phyloP scores from a whole-genome alignment of 2,329 filamentous ascomycete genomes.

The Aureobasidium sp. region DNA sequence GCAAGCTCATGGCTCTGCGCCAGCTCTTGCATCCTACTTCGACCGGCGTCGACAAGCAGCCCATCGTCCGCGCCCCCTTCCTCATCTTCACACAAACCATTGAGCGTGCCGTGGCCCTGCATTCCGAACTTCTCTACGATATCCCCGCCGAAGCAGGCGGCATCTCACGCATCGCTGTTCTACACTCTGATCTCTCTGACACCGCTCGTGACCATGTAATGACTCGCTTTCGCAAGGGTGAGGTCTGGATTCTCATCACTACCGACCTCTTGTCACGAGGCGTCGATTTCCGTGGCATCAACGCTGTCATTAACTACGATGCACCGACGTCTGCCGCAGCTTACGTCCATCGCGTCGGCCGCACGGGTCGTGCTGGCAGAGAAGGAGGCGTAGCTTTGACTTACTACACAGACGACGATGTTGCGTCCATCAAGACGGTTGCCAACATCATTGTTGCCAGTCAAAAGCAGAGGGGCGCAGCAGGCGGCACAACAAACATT shows the following conservation, averaged over 20 bases:
- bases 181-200: conserved; percentile 81
- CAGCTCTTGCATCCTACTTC: conserved; percentile 76
- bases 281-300: conserved; percentile 90
- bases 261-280: conserved; percentile 89
- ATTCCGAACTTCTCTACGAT: conserved; percentile 88
- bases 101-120: conserved; percentile 75
- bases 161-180: conserved; percentile 73
- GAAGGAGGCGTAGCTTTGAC: conserved; percentile 86
- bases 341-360: conserved; percentile 89
- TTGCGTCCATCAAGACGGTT: conserved; percentile 81
- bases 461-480: conserved; percentile 58
- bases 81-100: conserved; percentile 96
- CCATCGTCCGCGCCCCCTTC: conserved; percentile 72
- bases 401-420: conserved; percentile 91
- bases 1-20: conserved; percentile 84
- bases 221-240: conserved; percentile 80
- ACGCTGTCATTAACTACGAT: conserved; percentile 96
- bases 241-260: conserved; percentile 94
- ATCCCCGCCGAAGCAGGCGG: conserved; percentile 85
- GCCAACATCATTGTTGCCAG: conserved; percentile 85
- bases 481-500: conserved; percentile 48
- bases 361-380: conserved; percentile 81
- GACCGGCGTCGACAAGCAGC: conserved; percentile 46
- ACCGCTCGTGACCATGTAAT: conserved; percentile 71
- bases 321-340: conserved; percentile 83